Evolutionary conservation across 352 stramenopile genomes (phyloP), one percentile per base, ranked within the genome.

Genomic region (Pythium scleroteichum): DNA sequence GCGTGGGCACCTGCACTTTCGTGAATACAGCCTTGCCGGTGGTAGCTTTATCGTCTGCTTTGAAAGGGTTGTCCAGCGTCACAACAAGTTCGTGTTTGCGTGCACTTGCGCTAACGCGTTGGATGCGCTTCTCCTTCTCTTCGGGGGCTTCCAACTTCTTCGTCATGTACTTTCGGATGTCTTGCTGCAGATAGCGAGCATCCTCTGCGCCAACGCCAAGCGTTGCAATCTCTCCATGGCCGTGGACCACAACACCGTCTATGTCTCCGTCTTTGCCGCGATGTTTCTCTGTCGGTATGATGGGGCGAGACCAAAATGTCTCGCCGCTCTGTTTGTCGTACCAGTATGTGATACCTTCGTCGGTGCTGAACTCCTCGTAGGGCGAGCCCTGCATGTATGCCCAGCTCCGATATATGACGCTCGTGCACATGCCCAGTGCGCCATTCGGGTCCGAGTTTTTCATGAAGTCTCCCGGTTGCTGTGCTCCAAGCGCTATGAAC

Each of bases 401-500:
- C 89, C 91, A 98, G 39, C 87, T 97, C 2, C 94, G 79, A 53
- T 98, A 97, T 6, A 98, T 81, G 13, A 93, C 70, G 41, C 86
- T 93, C 3, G 90, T 85, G 46, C 88, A 94, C 22, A 75, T 45
- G 10, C 93, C 94, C 39, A 98, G 72, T 0, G 87, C 76, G 2
- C 77, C 78, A 13, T 86, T 57, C 20, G 75, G 68, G 32, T 97
- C 70, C 32, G 82, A 91, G 44, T 88, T 86, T 55, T 85, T 87
- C 87, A 98, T 96, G 53, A 98, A 98, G 23, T 96, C 86, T 6
- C 93, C 94, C 0, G 82, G 87, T 27, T 98, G 85, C 75, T 98
- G 94, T 22, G 82, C 76, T 7, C 87, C 85, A 3, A 97, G 64
- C 32, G 79, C 86, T 20, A 90, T 97, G 71, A 97, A 96, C 12